Percentiles rank a stretch among this genome's conserved stretches.
phyloP scores from a whole-genome alignment of 1,139 yeast species.

The Blastobotrys serpentis region DNA sequence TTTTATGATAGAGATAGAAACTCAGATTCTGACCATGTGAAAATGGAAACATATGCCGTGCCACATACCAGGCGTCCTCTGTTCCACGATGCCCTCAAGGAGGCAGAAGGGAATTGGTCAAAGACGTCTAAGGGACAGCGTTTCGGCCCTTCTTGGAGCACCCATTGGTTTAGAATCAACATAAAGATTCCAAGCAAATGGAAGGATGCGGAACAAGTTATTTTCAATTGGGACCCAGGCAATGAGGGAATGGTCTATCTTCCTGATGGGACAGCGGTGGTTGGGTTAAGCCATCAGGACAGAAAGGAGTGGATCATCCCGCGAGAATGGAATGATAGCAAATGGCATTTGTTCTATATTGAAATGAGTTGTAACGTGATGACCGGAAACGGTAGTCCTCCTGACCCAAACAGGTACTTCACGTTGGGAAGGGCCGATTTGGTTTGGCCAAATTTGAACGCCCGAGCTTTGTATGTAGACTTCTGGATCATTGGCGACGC shows the following conservation, averaged over 20 bases:
- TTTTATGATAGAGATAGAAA: slow-evolving; percentile 66
- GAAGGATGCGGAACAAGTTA: slow-evolving; percentile 47
- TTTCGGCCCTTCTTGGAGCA: slow-evolving; percentile 97
- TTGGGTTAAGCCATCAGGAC: slow-evolving; percentile 84
- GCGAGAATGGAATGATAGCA: slow-evolving; percentile 46
- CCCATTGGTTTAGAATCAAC: slow-evolving; percentile 84
- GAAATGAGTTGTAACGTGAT: slow-evolving; percentile 94
- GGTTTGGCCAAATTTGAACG: slow-evolving; percentile 76
- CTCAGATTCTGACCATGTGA: slow-evolving; percentile 42
- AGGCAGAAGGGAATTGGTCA: slow-evolving; percentile 51
- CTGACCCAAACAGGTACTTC: slow-evolving; percentile 68
- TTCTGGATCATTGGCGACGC: slow-evolving; percentile 90
- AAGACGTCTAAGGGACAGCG: slow-evolving; percentile 64
- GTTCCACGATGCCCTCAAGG: slow-evolving; percentile 64
- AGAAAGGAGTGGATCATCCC: slow-evolving; percentile 81
- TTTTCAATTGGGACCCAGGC: slow-evolving; percentile 82
- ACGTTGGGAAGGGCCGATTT: slow-evolving; percentile 68
- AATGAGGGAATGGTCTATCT: slow-evolving; percentile 83
- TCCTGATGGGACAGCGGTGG: slow-evolving; percentile 64
- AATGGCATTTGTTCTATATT: slow-evolving; percentile 59
- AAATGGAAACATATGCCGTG: slow-evolving; percentile 59
- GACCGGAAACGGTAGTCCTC: slow-evolving; percentile 81
- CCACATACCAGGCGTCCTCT: slow-evolving; percentile 73
- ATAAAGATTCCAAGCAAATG: slow-evolving; percentile 57
- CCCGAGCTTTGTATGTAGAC: slow-evolving; percentile 74